These are phyloP conservation scores for Nymphaea thermarum DNA, from an alignment of 164 flowering plant species.

Conservation along the genomic window DNA sequence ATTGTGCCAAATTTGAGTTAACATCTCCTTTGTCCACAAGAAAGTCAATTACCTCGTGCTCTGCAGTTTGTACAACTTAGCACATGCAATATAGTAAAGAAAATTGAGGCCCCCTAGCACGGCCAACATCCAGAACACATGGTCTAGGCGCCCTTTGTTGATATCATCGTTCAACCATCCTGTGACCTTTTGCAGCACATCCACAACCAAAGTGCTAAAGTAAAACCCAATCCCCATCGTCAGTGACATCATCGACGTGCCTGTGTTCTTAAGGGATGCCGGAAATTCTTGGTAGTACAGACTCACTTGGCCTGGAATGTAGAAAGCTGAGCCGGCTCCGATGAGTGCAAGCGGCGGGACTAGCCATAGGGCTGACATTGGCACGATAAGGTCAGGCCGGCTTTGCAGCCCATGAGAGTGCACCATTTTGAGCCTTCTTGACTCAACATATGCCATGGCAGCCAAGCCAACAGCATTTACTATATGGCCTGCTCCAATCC, in stretches of 20 bases:
- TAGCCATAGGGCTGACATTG: conserved; percentile 34
- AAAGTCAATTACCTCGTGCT: not conserved
- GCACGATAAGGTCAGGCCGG: conserved; percentile 11
- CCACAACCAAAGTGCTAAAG: conserved; percentile 36
- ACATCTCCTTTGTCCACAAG: not conserved
- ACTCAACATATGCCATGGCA: conserved; percentile 36
- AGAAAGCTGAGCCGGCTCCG: conserved; percentile 47
- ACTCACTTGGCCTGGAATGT: conserved; percentile 44
- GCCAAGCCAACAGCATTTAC: conserved; percentile 37
- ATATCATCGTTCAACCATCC: conserved; percentile 49
- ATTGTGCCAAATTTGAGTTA: too few relatives aligned
- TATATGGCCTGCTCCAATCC: conserved; percentile 51
- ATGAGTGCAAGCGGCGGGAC: conserved; percentile 18
- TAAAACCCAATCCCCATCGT: conserved; percentile 30
- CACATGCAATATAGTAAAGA: conserved; percentile 24
- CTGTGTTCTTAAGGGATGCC: conserved; percentile 14
- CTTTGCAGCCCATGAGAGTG: conserved; percentile 11
- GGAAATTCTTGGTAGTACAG: conserved; percentile 51
- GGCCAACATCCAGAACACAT: conserved; percentile 29
- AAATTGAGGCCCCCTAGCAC: conserved; percentile 25
- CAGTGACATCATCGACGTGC: conserved; percentile 22
- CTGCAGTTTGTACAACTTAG: conserved; percentile 21
- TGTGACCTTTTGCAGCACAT: conserved; percentile 23
- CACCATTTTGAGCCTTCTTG: conserved; percentile 23
- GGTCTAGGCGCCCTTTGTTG: conserved; percentile 44